Evolutionary conservation across 2,329 filamentous ascomycete genomes (phyloP), one percentile per base, ranked within the genome.

Genomic region (Colletotrichum incanum): DNA sequence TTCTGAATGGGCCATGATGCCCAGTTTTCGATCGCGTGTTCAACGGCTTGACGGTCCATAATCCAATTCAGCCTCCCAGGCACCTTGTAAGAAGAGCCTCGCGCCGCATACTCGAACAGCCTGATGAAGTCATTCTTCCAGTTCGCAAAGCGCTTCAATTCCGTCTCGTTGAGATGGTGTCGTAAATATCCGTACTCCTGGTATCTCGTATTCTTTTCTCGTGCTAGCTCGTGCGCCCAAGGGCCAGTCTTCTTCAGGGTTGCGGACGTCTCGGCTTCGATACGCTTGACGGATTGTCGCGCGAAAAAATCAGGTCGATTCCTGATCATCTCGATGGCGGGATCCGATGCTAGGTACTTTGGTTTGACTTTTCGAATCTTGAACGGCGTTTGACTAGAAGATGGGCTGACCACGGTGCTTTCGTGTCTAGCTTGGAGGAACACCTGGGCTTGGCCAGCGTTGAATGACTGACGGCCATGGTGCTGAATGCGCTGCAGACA

Each of bases 11-110:
- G 54, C 68, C 64, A 62, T 3, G 47, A 73, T 73, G 14, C 72
- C 49, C 37, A 72, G 72, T 37, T 80, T 78, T 58, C 71, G 65
- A 31, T 79, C 73, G 2, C 83, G 8, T 73, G 73, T 0, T 78
- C 74, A 12, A 78, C 64, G 31, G 66, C 75, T 4, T 80, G 76
- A 14, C 78, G 71, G 39, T 79, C 74, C n/a, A 80, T 78, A 9
- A 85, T 71, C 76, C 78, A 79, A 11, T 58, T 55, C 37, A 73
- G 56, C n/a, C 59, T 67, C 28, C 50, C 28, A 8, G 70, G 49
- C 18, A 31, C 23, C 23, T 58, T 65, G 31, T 64, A 43, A 37
- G 37, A 41, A 5, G 28, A 45, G 28, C 49, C 49, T 12, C 11
- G 20, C 12, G 49, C 49, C 14, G 37, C 26, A 18, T 31, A 45